These are phyloP conservation scores for Cercophora scortea DNA, from an alignment of 495 filamentous ascomycete genomes.

Conservation along the genomic window DNA sequence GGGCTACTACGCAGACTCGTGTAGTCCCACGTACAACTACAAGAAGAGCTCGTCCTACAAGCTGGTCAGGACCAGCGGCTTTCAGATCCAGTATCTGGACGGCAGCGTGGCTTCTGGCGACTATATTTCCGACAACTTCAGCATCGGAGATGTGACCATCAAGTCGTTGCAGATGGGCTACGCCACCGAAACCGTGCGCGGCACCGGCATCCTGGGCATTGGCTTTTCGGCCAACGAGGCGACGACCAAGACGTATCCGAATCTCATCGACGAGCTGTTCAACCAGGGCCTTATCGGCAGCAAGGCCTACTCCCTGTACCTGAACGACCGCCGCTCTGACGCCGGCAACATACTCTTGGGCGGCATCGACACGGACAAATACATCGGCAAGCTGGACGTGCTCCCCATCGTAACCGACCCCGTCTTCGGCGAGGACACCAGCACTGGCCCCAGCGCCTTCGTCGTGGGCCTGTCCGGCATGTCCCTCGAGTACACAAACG, in stretches of 20 bases:
- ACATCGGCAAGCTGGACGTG: conserved; percentile 60
- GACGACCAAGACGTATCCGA: conserved; percentile 57
- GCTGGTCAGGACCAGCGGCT: conserved; percentile 51
- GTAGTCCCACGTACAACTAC: conserved; percentile 35
- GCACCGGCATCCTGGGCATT: conserved; percentile 80
- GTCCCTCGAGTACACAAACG: conserved; percentile 22
- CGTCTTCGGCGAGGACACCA: conserved; percentile 22
- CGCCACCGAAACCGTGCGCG: conserved; percentile 57
- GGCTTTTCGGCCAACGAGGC: conserved; percentile 76
- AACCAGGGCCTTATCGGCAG: conserved; percentile 61
- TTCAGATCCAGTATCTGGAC: conserved; percentile 83
- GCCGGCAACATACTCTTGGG: conserved; percentile 84
- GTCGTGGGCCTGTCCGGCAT: conserved; percentile 30
- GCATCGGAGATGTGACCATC: conserved; percentile 57
- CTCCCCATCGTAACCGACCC: conserved; percentile 48
- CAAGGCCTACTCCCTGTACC: conserved; percentile 83
- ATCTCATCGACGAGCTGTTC: conserved; percentile 68
- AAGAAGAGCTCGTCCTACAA: conserved; percentile 63
- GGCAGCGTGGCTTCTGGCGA: conserved; percentile 50
- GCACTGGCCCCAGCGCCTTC: conserved; percentile 28
- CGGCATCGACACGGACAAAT: conserved; percentile 82
- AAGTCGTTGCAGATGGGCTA: conserved; percentile 74
- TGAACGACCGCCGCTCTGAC: conserved; percentile 53
- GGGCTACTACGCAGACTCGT: conserved; percentile 22
- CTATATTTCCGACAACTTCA: conserved; percentile 70